These are phyloP conservation scores for Colletotrichum sp. DNA, from an alignment of 2,329 filamentous ascomycete genomes.

Conservation along the genomic window DNA sequence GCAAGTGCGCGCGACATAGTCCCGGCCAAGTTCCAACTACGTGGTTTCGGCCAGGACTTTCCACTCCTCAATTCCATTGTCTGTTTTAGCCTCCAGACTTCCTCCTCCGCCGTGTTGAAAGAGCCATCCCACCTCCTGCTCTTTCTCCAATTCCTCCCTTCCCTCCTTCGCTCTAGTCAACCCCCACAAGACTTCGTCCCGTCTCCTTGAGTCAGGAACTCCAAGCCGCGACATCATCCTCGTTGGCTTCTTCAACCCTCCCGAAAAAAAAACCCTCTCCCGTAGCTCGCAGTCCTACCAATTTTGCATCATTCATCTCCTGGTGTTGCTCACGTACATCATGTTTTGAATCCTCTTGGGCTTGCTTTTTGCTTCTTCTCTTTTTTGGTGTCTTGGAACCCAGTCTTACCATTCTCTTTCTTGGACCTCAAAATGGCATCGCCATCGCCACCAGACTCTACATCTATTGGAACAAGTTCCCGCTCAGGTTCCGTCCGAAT, in stretches of 20 bases:
- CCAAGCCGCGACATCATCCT: constrained; percentile 7
- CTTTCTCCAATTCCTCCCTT: constrained; percentile 1
- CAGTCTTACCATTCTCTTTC: constrained; percentile 34
- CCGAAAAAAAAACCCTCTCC: not conserved
- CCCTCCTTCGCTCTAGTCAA: constrained; percentile 19
- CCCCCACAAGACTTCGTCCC: constrained; percentile 9
- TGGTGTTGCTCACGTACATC: constrained; percentile 32
- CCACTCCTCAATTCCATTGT: not conserved
- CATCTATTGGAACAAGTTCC: constrained; percentile 34
- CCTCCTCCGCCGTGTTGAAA: not conserved
- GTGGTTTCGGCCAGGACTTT: constrained; percentile 4
- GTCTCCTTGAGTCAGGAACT: constrained; percentile 11
- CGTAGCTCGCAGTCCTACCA: not conserved
- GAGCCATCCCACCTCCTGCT: not conserved
- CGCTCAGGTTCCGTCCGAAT: constrained; percentile 43
- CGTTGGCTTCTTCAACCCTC: constrained; percentile 6
- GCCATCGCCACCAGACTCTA: constrained; percentile 30
- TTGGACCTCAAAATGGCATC: constrained; percentile 38
- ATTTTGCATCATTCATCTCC: constrained; percentile 20
- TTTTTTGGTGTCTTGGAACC: constrained; percentile 51
- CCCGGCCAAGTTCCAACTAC: not conserved
- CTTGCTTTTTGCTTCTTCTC: constrained; percentile 32
- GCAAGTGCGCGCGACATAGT: not conserved
- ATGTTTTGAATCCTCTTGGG: constrained; percentile 42
- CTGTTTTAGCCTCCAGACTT: not conserved